Evolutionary conservation across 495 filamentous ascomycete genomes (phyloP), one percentile per base, ranked within the genome.

Genomic region (Aspergillus nidulans): DNA sequence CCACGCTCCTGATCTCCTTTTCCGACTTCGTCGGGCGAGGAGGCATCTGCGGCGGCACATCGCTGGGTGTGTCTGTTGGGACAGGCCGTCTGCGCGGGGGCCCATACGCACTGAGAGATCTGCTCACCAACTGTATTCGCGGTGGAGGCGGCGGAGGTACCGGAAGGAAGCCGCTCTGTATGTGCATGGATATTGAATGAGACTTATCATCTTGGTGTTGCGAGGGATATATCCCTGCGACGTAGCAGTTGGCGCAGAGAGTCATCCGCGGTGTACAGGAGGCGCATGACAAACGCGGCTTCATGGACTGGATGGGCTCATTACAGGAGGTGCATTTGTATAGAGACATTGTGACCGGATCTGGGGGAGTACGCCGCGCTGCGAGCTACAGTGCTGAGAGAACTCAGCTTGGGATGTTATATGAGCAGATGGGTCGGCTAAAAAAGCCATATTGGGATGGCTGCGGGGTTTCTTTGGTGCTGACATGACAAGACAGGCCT

Each of bases 211-310:
- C 52, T 28, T 30, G 32, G 23, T 55, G 52, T 18, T 48, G 52
- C 4, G 28, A n/a, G 1, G 43, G 43, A 10, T 45, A 55, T 15
- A 48, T 34, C 8, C 30, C n/a, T 13, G 49, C 32, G 34, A 55
- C 43, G 18, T 55, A 49, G 44, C 52, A 55, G 43, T 28, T 30
- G 10, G 52, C 52, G 15, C 52, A 55, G 7, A 55, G 52, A 44
- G 43, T 48, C 32, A 55, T 30, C 12, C 6, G 30, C 1, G 52
- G 52, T 3, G 23, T 9, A 44, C 52, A 55, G 44, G 52, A 26
- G 15, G 52, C 2, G 10, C 52, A 55, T 6, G 43, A 12, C 1
- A 55, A 36, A 30, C 52, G 52, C 2, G 52, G 21, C 10, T 49
- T 55, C 1, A 44, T 42, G 3, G 43, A 15, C 43, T 24, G 52